Conservation (phyloP, 2,329 filamentous ascomycete genomes). For the Beauveria brongniartii region DNA sequence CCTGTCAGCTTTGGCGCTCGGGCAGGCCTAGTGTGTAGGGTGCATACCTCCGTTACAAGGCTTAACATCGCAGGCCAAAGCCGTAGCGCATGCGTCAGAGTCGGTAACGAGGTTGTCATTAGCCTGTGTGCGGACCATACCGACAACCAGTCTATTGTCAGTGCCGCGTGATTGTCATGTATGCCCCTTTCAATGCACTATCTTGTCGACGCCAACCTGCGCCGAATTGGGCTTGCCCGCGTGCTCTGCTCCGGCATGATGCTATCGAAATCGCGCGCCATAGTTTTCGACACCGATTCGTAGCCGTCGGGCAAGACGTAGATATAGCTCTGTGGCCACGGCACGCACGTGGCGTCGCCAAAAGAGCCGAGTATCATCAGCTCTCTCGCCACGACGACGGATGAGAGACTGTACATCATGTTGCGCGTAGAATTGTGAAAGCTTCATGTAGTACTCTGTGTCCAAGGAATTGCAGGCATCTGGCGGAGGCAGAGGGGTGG, state of each 20-base stretch:
- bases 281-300: slow-evolving; percentile 22
- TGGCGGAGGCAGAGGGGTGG: background rate
- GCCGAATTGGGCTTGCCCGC: slow-evolving; percentile 14
- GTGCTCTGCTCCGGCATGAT: slow-evolving; percentile 14
- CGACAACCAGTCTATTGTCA: slow-evolving; percentile 13
- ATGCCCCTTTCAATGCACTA: slow-evolving; percentile 11
- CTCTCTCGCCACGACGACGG: background rate
- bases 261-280: slow-evolving; percentile 19
- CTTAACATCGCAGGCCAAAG: slow-evolving; percentile 19
- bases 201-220: slow-evolving; percentile 16
- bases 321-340: slow-evolving; percentile 18
- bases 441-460: background rate
- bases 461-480: background rate
- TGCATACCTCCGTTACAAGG: slow-evolving; percentile 18
- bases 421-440: background rate
- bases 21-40: no score
- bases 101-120: slow-evolving; percentile 18
- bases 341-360: background rate
- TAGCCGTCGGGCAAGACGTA: slow-evolving; percentile 26
- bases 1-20: background rate
- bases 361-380: background rate
- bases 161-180: background rate
- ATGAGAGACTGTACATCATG: background rate
- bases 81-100: slow-evolving; percentile 19
- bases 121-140: slow-evolving; percentile 16